phyloP scores from a whole-genome alignment of 768 basidiomycete species.

The Phaffia tasmanica region DNA sequence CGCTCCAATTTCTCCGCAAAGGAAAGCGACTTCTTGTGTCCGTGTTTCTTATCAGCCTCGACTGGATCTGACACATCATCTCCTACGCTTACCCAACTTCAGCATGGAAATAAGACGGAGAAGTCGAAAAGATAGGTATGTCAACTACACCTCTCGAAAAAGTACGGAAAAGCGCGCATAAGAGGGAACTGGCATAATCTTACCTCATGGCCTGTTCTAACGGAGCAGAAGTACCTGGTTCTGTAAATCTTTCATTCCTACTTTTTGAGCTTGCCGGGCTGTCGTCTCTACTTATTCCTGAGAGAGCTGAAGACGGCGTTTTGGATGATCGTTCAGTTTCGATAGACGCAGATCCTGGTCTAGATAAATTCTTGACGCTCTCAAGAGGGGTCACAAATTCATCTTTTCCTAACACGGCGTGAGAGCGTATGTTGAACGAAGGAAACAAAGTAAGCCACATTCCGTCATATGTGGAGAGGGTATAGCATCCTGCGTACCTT shows the following conservation, averaged over 20 bases:
- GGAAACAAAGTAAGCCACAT: not conserved
- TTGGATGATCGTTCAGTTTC: constrained; percentile 17
- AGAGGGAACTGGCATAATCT: no score
- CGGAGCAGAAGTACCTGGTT: no score
- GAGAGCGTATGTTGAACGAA: not conserved
- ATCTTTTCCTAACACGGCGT: no score
- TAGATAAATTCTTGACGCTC: constrained; percentile 2
- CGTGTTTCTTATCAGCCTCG: constrained; percentile 29
- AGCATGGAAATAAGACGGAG: not conserved
- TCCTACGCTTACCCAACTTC: constrained; percentile 34
- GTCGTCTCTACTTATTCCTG: no score
- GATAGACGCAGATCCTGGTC: not conserved
- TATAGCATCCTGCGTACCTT: constrained; percentile 15
- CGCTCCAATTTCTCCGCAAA: constrained; percentile 33
- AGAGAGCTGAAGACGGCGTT: constrained; percentile 27
- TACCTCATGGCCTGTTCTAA: no score
- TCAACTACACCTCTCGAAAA: no score
- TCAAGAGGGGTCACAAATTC: not conserved
- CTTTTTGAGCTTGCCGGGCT: no score
- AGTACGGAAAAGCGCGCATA: no score
- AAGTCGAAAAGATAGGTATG: constrained; percentile 28
- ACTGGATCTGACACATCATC: constrained; percentile 31
- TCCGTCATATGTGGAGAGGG: no score
- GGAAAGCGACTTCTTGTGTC: constrained; percentile 31
- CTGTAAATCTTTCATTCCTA: no score